Base-by-base conservation (phyloP, 345 rosid genomes). In the Camelina neglecta region DNA sequence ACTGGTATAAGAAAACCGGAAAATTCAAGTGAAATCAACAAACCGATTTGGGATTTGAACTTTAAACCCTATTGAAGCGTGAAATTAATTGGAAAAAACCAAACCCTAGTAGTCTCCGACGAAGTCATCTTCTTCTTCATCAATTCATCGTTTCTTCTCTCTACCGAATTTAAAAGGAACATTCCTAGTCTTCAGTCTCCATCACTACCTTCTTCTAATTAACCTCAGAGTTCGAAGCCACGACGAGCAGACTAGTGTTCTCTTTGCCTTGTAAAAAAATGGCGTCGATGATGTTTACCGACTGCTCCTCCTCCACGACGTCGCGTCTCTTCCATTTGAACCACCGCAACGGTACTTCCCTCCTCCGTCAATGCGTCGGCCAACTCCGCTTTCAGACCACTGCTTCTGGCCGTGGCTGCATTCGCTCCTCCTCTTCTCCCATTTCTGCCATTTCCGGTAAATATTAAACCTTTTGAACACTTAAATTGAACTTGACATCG, bases 231-330 rank as follows among this genome's bases (percentile, higher is more conserved):
- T 49, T 42, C 39, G 36, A 24, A 66, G 75, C 45, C 76, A 66
- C 71, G 73, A 77, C 79, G 80, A 63, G 60, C 60, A 66, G 66
- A 44, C 54, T 23, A 10, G 38, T 59, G 20, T 58, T 66, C 41
- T 68, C 35, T 47, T 18, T 60, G 31, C 39, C 47, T 50, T 31
- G 66, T 45, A 3, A 18, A 39, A 67, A 26, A 69, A 86, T 83
- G 87, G 77, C 82, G 41, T 80, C 90, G 42, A 65, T 81, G 74
- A 53, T 81, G 48, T 81, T 85, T 53, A 60, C 85, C 1, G 87
- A 87, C 53, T 79, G 72, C 45, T 84, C 85, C 50, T 81, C 85
- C 75, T 68, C 89, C 80, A 62, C 80, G 48, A 60, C 82, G 51
- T 60, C 85, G 23, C 85, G 84, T 15, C 80, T 80, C 68, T 59